Evolutionary conservation across 495 filamentous ascomycete genomes (phyloP).

Genomic region (Lentithecium fluviatile): DNA sequence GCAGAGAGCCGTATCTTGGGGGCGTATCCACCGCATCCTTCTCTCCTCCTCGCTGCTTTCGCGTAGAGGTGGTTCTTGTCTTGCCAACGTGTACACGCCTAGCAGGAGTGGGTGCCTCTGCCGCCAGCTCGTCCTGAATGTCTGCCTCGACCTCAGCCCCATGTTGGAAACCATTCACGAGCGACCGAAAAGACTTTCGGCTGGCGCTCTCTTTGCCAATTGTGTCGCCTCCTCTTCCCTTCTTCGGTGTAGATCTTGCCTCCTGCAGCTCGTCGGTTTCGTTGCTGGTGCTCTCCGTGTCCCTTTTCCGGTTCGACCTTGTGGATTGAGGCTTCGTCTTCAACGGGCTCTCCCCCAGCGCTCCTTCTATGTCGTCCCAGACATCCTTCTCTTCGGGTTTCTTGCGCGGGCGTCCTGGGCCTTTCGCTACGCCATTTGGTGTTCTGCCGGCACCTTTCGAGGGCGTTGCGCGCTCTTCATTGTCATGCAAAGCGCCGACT

Average conservation of each 20-base stretch:
- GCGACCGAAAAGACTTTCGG: neutral
- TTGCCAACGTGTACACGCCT: neutral
- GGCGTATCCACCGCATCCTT: neutral
- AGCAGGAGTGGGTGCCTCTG: constrained; percentile 13
- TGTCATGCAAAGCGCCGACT: neutral
- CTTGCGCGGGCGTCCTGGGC: neutral
- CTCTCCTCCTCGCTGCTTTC: neutral
- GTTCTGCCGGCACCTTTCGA: constrained; percentile 1
- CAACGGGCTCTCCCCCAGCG: constrained; percentile 7
- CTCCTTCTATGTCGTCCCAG: constrained; percentile 38
- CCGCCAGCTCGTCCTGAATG: constrained; percentile 24
- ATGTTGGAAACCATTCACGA: constrained; percentile 8
- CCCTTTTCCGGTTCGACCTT: neutral
- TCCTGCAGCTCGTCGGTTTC: neutral
- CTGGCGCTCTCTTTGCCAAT: constrained; percentile 6
- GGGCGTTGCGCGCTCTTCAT: neutral
- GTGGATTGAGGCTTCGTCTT: neutral
- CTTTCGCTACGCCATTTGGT: neutral
- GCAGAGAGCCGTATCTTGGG: neutral
- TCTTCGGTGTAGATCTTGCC: neutral
- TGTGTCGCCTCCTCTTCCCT: neutral
- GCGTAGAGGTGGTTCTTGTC: neutral
- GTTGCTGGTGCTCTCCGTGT: neutral
- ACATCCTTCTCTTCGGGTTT: constrained; percentile 26
- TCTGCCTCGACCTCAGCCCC: constrained; percentile 5